These are phyloP conservation scores for Hura crepitans DNA, from an alignment of 441 rosid genomes.

Conservation along the genomic window DNA sequence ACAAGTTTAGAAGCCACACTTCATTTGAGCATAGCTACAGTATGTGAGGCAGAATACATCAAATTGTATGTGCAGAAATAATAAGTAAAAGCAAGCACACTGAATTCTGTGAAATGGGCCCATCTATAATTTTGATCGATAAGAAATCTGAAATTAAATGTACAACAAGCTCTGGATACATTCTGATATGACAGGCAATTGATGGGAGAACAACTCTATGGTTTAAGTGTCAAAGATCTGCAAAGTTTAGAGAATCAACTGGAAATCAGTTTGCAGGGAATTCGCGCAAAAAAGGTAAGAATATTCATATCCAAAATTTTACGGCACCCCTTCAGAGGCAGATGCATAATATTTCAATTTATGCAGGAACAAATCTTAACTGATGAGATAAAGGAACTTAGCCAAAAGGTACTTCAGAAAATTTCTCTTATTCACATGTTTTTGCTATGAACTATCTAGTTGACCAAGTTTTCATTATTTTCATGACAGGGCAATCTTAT, in stretches of 20 bases:
- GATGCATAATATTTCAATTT: conserved; percentile 2
- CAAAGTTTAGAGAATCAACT: conserved; percentile 45
- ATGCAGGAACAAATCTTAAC: conserved; percentile 42
- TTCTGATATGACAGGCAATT: conserved; percentile 33
- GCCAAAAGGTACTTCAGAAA: conserved; percentile 30
- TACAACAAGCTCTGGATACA: neutral
- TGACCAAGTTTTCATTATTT: conserved; percentile 5
- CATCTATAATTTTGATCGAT: neutral
- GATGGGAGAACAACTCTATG: conserved; percentile 53
- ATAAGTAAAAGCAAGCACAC: neutral
- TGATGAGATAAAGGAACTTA: conserved; percentile 41
- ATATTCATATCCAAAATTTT: neutral
- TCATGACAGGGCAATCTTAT: conserved; percentile 26
- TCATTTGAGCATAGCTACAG: neutral
- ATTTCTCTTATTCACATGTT: neutral
- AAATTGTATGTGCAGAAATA: neutral
- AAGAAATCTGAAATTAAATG: neutral
- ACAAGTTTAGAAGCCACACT: neutral
- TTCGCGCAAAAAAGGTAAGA: conserved; percentile 44
- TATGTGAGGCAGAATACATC: neutral
- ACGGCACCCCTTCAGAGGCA: neutral
- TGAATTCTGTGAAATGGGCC: neutral
- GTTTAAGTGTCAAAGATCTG: conserved; percentile 39
- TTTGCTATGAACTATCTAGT: neutral
- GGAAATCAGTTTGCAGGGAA: conserved; percentile 42